Evolutionary conservation across 371 early-diverging fungal species (phyloP).

Genomic region (Mucor racemosus): DNA sequence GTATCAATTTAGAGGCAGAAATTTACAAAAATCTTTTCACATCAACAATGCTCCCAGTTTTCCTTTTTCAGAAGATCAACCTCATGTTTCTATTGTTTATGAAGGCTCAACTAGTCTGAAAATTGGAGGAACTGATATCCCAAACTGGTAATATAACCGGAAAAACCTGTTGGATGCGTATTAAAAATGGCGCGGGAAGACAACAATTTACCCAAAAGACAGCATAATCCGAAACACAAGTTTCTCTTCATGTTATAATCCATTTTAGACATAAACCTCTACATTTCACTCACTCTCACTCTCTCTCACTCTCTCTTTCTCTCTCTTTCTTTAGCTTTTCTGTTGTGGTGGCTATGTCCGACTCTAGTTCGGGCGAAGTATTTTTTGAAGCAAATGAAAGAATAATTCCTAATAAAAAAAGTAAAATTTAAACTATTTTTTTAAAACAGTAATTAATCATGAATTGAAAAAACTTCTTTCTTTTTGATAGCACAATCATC

Average conservation of each 20-base stretch:
- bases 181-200: background rate
- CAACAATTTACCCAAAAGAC: background rate
- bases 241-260: background rate
- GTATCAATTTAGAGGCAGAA: background rate
- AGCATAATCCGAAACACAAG: constrained; percentile 8
- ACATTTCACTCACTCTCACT: background rate
- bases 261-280: too few species aligned
- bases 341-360: constrained; percentile 14
- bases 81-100: background rate
- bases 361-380: constrained; percentile 9
- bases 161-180: background rate
- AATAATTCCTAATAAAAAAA: background rate
- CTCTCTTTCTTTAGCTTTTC: background rate
- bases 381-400: constrained; percentile 10
- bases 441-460: background rate
- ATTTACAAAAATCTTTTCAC: background rate
- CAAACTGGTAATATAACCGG: background rate
- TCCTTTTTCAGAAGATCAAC: background rate
- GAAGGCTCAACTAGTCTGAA: constrained; percentile 2
- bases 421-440: background rate
- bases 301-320: background rate
- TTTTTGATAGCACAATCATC: background rate
- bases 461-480: background rate
- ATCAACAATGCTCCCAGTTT: background rate
- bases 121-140: background rate